phyloP scores from a whole-genome alignment of 805 yeast genomes.

The Lachancea lanzarotensis region DNA sequence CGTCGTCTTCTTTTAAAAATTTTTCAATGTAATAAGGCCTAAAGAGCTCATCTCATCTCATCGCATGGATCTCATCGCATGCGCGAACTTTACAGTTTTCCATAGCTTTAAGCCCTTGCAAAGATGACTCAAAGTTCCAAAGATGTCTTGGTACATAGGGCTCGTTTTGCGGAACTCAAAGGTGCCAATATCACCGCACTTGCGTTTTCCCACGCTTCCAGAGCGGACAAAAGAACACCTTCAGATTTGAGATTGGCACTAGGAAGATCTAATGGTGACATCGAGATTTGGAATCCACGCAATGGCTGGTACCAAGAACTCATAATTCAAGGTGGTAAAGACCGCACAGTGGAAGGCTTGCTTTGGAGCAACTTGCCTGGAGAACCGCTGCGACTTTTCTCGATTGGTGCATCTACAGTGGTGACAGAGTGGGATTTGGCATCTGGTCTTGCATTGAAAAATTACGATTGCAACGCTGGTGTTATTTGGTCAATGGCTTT shows the following conservation, averaged over 20 bases:
- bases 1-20: neutral
- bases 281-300: conserved; percentile 91
- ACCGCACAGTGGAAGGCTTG: conserved; percentile 81
- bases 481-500: conserved; percentile 84
- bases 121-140: conserved; percentile 2
- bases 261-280: conserved; percentile 90
- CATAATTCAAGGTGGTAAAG: conserved; percentile 69
- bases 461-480: conserved; percentile 88
- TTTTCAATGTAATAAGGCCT: conserved; percentile 4
- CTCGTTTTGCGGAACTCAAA: conserved; percentile 83
- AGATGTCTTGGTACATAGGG: conserved; percentile 53
- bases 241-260: conserved; percentile 70
- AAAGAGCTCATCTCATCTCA: conserved; percentile 19
- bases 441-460: conserved; percentile 63
- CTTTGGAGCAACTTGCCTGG: conserved; percentile 60
- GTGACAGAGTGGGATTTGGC: conserved; percentile 87
- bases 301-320: conserved; percentile 75
- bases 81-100: neutral
- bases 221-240: conserved; percentile 39
- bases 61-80: conserved; percentile 5
- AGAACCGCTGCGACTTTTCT: conserved; percentile 64
- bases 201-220: conserved; percentile 63
- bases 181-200: conserved; percentile 80
- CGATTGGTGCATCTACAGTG: conserved; percentile 88
- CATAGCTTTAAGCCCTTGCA: neutral